A percentile compares a stretch with the other conserved stretches of the same genome.
These are phyloP conservation scores for Boletus sp. DNA, from an alignment of 768 basidiomycete species.

Conservation along the genomic window DNA sequence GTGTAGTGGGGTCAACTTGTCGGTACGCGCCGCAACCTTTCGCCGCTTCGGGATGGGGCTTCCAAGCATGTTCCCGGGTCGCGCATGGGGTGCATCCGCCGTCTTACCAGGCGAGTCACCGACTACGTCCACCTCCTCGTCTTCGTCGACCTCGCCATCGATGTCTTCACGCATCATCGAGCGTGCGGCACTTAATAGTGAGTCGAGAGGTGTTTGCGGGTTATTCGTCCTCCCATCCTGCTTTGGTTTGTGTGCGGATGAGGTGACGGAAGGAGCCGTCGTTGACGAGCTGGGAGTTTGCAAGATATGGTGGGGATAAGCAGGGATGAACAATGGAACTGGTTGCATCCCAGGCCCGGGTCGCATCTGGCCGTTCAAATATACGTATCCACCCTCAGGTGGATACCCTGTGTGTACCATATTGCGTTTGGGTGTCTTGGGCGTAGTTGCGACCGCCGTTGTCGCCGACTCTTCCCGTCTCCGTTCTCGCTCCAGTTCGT, in stretches of 20 bases:
- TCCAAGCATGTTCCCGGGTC: constrained; percentile 21
- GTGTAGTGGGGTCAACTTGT: constrained; percentile 9
- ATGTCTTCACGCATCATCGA: constrained; percentile 47
- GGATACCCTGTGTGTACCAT: constrained; percentile 25
- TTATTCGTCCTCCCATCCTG: constrained; percentile 20
- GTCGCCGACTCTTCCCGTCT: constrained; percentile 23
- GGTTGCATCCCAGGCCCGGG: constrained; percentile 27
- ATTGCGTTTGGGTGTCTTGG: constrained; percentile 30
- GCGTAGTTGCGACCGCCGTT: constrained; percentile 20
- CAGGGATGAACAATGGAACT: constrained; percentile 30
- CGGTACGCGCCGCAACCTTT: constrained; percentile 17
- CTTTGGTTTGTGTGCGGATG: constrained; percentile 19
- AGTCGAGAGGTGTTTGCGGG: constrained; percentile 52
- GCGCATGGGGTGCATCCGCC: constrained; percentile 29
- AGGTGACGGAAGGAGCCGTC: constrained; percentile 25
- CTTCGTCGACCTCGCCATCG: constrained; percentile 30
- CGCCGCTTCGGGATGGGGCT: constrained; percentile 42
- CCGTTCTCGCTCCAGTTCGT: constrained; percentile 31
- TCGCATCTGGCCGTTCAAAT: constrained; percentile 26
- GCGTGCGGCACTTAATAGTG: constrained; percentile 57
- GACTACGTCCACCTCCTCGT: constrained; percentile 25
- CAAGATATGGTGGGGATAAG: constrained; percentile 27
- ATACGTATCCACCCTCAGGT: constrained; percentile 27
- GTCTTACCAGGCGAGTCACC: constrained; percentile 19
- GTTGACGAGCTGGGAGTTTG: constrained; percentile 33